Conservation (phyloP, 768 basidiomycete species). For the Suillus occidentalis region DNA sequence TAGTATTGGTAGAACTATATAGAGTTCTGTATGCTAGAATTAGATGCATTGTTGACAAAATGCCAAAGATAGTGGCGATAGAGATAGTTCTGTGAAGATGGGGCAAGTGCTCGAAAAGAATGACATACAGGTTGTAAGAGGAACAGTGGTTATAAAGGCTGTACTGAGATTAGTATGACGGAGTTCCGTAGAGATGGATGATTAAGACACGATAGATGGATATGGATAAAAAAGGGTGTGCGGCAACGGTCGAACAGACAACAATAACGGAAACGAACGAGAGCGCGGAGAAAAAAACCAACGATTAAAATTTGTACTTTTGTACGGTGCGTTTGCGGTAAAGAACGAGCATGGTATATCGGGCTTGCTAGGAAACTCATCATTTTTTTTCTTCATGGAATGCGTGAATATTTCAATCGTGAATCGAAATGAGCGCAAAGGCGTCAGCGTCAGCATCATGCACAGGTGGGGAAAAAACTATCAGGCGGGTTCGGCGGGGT, state of each 20-base stretch:
- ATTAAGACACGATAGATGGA: slow-evolving; percentile 8
- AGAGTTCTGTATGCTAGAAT: slow-evolving; percentile 11
- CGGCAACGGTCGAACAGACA: slow-evolving; percentile 15
- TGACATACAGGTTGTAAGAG: slow-evolving; percentile 12
- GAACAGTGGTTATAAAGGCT: slow-evolving; percentile 15
- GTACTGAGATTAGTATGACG: slow-evolving; percentile 18
- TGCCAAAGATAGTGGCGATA: slow-evolving; percentile 7
- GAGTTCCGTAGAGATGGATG: slow-evolving; percentile 12
- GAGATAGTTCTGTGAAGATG: slow-evolving; percentile 8
- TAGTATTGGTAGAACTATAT: slow-evolving; percentile 10
- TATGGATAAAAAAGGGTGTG: slow-evolving; percentile 4
- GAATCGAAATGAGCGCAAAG: slow-evolving; percentile 9
- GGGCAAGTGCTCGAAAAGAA: slow-evolving; percentile 5
- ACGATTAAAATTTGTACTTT: slow-evolving; percentile 19
- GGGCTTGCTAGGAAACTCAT: slow-evolving; percentile 11
- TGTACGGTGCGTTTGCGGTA: slow-evolving; percentile 20
- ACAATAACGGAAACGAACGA: slow-evolving; percentile 23
- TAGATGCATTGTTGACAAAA: slow-evolving; percentile 9
- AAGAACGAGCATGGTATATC: slow-evolving; percentile 4
- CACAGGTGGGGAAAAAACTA: slow-evolving; percentile 20
- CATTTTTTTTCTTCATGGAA: slow-evolving; percentile 26
- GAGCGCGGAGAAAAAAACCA: slow-evolving; percentile 7
- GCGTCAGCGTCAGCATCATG: not conserved
- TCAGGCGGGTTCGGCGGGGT: slow-evolving; percentile 14
- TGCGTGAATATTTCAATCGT: slow-evolving; percentile 26